A percentile compares a stretch with the other conserved stretches of the same genome.
These are phyloP conservation scores for Camelina neglecta DNA, from an alignment of 345 rosid genomes.

Conservation along the genomic window DNA sequence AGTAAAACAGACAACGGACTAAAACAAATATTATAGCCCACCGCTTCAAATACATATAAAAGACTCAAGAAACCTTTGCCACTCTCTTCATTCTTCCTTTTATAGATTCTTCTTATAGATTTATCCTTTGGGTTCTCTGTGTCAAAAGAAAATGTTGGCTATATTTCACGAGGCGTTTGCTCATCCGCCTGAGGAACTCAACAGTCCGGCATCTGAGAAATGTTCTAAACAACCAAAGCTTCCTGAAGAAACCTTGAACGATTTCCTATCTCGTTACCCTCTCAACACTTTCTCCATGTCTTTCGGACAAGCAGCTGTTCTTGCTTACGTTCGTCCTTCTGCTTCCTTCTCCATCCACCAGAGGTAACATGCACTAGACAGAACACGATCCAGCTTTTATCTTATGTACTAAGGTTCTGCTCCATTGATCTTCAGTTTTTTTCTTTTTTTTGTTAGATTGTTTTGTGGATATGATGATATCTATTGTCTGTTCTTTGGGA, in stretches of 20 bases:
- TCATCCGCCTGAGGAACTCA: conserved; percentile 94
- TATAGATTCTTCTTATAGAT: too few relatives aligned
- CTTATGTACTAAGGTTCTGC: not conserved
- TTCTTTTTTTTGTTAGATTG: conserved; percentile 37
- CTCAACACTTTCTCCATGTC: conserved; percentile 67
- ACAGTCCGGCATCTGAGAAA: conserved; percentile 76
- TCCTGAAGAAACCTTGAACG: conserved; percentile 65
- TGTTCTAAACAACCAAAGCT: conserved; percentile 62
- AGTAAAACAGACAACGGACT: too few relatives aligned
- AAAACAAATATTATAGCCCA: too few relatives aligned
- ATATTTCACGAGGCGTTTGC: conserved; percentile 77
- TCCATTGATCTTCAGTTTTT: not conserved
- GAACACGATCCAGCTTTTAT: not conserved
- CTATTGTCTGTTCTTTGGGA: conserved; percentile 82
- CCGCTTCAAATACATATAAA: too few relatives aligned
- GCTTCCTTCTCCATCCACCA: conserved; percentile 47
- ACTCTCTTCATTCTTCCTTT: too few relatives aligned
- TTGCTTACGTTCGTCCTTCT: conserved; percentile 64
- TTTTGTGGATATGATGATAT: conserved; percentile 84
- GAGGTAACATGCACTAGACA: conserved; percentile 50
- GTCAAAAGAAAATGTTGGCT: conserved; percentile 53
- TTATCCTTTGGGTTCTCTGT: too few relatives aligned
- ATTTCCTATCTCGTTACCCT: conserved; percentile 64
- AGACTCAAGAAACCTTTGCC: too few relatives aligned
- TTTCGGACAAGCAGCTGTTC: conserved; percentile 72